These are phyloP conservation scores for Brassica juncea DNA, from an alignment of 345 rosid genomes.

Conservation along the genomic window DNA sequence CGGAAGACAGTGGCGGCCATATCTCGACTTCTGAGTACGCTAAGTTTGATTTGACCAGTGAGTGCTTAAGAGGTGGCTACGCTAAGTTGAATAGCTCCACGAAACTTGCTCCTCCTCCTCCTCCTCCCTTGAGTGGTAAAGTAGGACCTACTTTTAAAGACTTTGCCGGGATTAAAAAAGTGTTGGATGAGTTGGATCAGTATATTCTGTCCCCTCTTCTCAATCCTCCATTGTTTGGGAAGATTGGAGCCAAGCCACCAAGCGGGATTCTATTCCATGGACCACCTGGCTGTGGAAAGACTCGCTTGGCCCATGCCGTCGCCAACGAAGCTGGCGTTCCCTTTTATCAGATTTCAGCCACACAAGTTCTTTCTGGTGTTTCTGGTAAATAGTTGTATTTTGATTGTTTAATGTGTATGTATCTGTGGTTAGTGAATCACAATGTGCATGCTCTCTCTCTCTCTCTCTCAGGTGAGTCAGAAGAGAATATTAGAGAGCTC, in stretches of 20 bases:
- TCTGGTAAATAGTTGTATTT: conserved; percentile 46
- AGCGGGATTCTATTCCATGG: conserved; percentile 83
- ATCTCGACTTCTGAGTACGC: conserved; percentile 69
- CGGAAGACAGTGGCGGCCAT: conserved; percentile 44
- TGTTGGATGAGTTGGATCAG: conserved; percentile 57
- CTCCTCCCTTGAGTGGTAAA: conserved; percentile 33
- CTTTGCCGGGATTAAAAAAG: conserved; percentile 71
- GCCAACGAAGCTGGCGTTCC: conserved; percentile 84
- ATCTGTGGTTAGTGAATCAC: not conserved
- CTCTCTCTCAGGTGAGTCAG: conserved; percentile 66
- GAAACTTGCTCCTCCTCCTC: not conserved
- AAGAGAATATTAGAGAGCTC: conserved; percentile 82
- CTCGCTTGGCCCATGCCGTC: conserved; percentile 74
- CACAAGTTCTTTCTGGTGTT: conserved; percentile 84
- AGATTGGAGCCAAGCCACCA: conserved; percentile 67
- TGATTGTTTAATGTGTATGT: not conserved
- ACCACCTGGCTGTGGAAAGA: conserved; percentile 98
- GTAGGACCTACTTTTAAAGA: conserved; percentile 68
- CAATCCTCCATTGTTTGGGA: conserved; percentile 61
- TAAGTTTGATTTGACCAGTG: conserved; percentile 58
- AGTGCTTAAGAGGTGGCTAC: conserved; percentile 53
- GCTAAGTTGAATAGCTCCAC: conserved; percentile 14
- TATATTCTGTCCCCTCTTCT: conserved; percentile 52
- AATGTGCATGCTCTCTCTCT: not conserved
- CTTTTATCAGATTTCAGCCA: conserved; percentile 79